Evolutionary conservation across 2,329 filamentous ascomycete species (phyloP).

Genomic region (Myriosclerotinia scirpicola): DNA sequence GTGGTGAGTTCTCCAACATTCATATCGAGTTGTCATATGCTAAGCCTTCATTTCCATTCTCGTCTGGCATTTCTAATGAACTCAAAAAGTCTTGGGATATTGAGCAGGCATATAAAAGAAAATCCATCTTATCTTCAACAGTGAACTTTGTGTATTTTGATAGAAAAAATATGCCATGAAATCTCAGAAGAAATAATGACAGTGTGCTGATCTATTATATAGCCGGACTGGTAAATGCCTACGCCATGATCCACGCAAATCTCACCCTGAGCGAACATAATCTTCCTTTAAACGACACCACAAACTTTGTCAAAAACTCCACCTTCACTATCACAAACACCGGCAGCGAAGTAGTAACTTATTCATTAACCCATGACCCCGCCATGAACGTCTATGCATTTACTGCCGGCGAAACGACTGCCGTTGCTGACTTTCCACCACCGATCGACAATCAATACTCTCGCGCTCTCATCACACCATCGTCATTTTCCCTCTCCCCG

Average conservation of each 20-base stretch:
- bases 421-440: background rate
- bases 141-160: background rate
- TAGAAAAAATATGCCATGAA: background rate
- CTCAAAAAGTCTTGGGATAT: background rate
- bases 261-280: slow-evolving; percentile 13
- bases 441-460: background rate
- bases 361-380: background rate
- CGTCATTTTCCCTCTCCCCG: background rate
- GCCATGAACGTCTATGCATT: slow-evolving; percentile 19
- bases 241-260: slow-evolving; percentile 4
- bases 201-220: background rate
- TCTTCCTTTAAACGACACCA: slow-evolving; percentile 24
- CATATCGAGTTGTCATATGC: background rate
- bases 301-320: slow-evolving; percentile 11
- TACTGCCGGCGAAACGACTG: background rate
- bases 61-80: background rate
- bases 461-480: background rate
- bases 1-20: background rate
- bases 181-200: background rate
- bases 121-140: background rate
- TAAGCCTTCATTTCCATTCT: background rate
- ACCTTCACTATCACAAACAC: slow-evolving; percentile 21
- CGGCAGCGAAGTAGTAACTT: slow-evolving; percentile 13
- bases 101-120: background rate
- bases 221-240: background rate